phyloP scores from a whole-genome alignment of 176 grass and related monocot species.

The Puya raimondii region DNA sequence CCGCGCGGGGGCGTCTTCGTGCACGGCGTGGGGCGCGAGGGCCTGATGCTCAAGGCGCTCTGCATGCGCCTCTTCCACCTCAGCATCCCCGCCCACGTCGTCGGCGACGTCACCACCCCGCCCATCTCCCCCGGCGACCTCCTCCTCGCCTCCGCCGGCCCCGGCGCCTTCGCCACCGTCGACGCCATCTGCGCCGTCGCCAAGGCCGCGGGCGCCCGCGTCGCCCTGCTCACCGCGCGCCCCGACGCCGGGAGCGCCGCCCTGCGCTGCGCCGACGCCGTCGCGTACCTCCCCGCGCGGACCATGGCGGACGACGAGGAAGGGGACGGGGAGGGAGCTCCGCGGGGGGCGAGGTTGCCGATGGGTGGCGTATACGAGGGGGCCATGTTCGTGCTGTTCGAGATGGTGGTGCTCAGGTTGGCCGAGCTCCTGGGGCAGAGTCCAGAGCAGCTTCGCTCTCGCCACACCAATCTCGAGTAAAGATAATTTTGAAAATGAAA shows the following conservation, averaged over 20 bases:
- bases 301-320: constrained; percentile 67
- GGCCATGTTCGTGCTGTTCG: constrained; percentile 90
- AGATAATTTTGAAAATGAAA: neutral
- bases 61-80: constrained; percentile 96
- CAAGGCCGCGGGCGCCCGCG: constrained; percentile 41
- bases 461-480: constrained; percentile 31
- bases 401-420: constrained; percentile 73
- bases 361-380: constrained; percentile 96
- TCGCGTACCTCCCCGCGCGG: constrained; percentile 58
- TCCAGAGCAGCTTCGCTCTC: constrained; percentile 44
- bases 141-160: constrained; percentile 65
- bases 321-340: neutral
- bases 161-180: constrained; percentile 78
- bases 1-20: constrained; percentile 50
- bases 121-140: constrained; percentile 34
- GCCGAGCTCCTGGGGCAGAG: constrained; percentile 36
- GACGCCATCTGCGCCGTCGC: constrained; percentile 71
- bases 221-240: constrained; percentile 58
- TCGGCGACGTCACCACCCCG: constrained; percentile 64
- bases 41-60: constrained; percentile 79
- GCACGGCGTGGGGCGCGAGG: constrained; percentile 94
- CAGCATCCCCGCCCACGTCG: constrained; percentile 50
- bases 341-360: constrained; percentile 43
- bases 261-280: constrained; percentile 36
- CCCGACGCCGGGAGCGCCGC: constrained; percentile 30